Evolutionary conservation across 495 filamentous ascomycete species (phyloP), one percentile per base, ranked within the genome.

Genomic region (Umbilicaria muhlenbergii): DNA sequence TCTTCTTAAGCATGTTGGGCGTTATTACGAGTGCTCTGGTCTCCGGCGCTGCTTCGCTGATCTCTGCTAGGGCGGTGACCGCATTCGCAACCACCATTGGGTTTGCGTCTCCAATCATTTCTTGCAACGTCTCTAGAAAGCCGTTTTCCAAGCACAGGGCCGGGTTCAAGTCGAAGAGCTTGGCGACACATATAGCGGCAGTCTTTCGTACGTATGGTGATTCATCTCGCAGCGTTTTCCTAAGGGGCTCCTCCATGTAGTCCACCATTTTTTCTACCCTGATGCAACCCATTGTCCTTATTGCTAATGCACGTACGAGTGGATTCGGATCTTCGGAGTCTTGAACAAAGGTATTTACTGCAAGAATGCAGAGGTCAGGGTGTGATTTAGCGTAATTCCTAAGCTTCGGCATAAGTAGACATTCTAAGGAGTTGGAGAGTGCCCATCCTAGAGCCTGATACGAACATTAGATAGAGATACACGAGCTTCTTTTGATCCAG

Each of bases 351-450:
- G 91, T 99, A 60, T 99, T 99, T 51, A 99, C 91, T 51, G 91
- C 91, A 48, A 99, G 78, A 63, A 99, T 99, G 64, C 91, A 99
- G 32, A 99, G 81, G 57, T 99, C 91, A 13, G 91, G 91, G 62
- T 99, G 91, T 40, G 92, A 94, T 74, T 99, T 99, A 54, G 91
- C 91, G 63, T 99, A 99, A 65, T 99, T 99, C 88, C 87, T 94
- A 41, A 11, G 40, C 17, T 39, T 41, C 8, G 17, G 17, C 16
- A 38, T 33, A 38, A 42, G 44, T 36, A 32, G 24, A 13, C 21
- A 46, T 41, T 11, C 31, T 13, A 39, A 36, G 28, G 34, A 14
- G 1, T 38, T 18, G 11, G 48, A 62, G 36, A 67, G 49, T 39
- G 42, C 24, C 31, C 32, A 11, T 19, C 4, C 45, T 13, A 24